These are phyloP conservation scores for Tuber magnatum DNA, from an alignment of 495 filamentous ascomycete species.

Conservation along the genomic window DNA sequence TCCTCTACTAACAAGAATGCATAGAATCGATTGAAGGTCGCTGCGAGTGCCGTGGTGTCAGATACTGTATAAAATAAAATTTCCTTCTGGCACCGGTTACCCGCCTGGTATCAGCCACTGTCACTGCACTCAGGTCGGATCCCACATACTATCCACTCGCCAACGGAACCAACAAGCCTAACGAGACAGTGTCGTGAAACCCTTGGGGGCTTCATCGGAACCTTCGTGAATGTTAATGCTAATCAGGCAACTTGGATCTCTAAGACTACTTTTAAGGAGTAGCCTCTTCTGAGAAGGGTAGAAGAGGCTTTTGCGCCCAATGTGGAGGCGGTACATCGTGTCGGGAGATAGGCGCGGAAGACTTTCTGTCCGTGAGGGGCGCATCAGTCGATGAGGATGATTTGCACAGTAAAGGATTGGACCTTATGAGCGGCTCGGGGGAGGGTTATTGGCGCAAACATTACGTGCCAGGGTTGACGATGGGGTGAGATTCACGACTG, in stretches of 20 bases:
- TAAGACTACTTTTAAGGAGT: constrained; percentile 6
- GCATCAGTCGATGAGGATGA: constrained; percentile 6
- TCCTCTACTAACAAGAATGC: background rate
- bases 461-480: constrained; percentile 1
- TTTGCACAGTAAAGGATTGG: background rate
- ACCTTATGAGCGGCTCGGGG: background rate
- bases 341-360: background rate
- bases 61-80: background rate
- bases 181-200: constrained; percentile 3
- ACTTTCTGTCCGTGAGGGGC: background rate
- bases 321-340: constrained; percentile 5
- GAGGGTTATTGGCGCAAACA: background rate
- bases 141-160: background rate
- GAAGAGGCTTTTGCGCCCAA: constrained; percentile 4
- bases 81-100: background rate
- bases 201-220: background rate
- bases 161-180: background rate
- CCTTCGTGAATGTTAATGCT: background rate
- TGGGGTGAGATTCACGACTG: constrained; percentile 5
- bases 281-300: constrained; percentile 5
- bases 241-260: constrained; percentile 7
- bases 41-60: constrained; percentile 3
- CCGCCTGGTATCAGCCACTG: background rate
- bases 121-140: constrained; percentile 3
- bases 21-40: constrained; percentile 3